Evolutionary conservation across 1,139 yeast species (phyloP).

Genomic region (Suzukiozyma palmioleophila): DNA sequence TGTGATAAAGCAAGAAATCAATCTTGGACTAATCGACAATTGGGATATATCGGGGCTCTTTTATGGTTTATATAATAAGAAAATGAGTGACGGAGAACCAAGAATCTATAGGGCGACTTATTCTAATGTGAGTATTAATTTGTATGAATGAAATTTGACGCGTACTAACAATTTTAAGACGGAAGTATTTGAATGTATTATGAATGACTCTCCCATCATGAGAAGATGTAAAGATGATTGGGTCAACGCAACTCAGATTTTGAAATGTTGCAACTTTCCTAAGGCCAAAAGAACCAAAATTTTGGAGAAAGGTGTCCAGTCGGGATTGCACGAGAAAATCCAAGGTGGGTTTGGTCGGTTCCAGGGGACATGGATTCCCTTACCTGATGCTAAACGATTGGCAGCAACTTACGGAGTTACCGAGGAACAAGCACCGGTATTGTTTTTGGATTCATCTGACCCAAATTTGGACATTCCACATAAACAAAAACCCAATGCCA

Average conservation of each 20-base stretch:
- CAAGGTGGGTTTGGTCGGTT: conserved; percentile 98
- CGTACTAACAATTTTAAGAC: conserved; percentile 18
- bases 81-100: conserved; percentile 14
- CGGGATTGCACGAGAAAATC: conserved; percentile 83
- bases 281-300: conserved; percentile 91
- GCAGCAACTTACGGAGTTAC: conserved; percentile 52
- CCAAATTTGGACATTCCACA: conserved; percentile 45
- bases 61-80: conserved; percentile 3
- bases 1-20: no score
- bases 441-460: conserved; percentile 46
- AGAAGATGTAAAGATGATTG: conserved; percentile 86
- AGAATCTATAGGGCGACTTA: conserved; percentile 25
- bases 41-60: background rate
- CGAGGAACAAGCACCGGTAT: conserved; percentile 52
- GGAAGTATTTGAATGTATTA: conserved; percentile 82
- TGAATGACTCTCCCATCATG: conserved; percentile 87
- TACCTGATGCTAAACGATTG: conserved; percentile 51
- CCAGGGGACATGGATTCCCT: conserved; percentile 97
- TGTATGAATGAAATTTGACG: conserved; percentile 6
- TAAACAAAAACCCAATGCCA: conserved; percentile 40
- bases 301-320: conserved; percentile 85
- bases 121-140: conserved; percentile 19
- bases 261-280: conserved; percentile 91
- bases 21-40: background rate
- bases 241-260: conserved; percentile 97